These are phyloP conservation scores for Hymenoscyphus scutula DNA, from an alignment of 2,329 filamentous ascomycete species.

Conservation along the genomic window DNA sequence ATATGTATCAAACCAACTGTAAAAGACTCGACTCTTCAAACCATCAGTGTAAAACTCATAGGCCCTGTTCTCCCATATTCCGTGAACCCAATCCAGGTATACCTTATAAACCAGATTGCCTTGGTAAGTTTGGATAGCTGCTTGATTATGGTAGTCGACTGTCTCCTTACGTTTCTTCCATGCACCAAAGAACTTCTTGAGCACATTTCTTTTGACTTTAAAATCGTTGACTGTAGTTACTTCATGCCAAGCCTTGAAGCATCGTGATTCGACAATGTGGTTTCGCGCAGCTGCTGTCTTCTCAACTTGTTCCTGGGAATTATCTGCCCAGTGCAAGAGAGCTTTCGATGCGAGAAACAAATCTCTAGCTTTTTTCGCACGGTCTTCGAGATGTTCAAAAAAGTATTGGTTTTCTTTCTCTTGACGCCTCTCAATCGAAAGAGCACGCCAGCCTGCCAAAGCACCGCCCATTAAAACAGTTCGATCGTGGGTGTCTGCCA, in stretches of 20 bases:
- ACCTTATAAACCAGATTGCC: conserved; percentile 32
- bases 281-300: conserved; percentile 66
- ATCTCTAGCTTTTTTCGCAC: conserved; percentile 62
- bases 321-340: conserved; percentile 67
- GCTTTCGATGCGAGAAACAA: conserved; percentile 63
- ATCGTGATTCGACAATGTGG: conserved; percentile 67
- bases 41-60: conserved; percentile 21
- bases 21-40: conserved; percentile 23
- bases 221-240: conserved; percentile 49
- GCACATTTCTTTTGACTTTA: conserved; percentile 49
- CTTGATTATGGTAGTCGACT: conserved; percentile 24
- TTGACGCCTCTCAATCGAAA: conserved; percentile 30
- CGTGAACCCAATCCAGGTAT: conserved; percentile 40
- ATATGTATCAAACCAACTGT: conserved; percentile 26
- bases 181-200: conserved; percentile 52
- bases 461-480: conserved; percentile 50
- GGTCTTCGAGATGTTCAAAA: conserved; percentile 54
- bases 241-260: conserved; percentile 67
- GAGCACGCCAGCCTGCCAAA: conserved; percentile 49
- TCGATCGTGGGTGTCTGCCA: conserved; percentile 50
- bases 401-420: conserved; percentile 48
- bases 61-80: conserved; percentile 29
- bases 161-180: conserved; percentile 41
- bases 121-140: conserved; percentile 35
- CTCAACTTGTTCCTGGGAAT: conserved; percentile 61